phyloP scores from a whole-genome alignment of 805 yeast species.

The Cyberlindnera mycetangii region DNA sequence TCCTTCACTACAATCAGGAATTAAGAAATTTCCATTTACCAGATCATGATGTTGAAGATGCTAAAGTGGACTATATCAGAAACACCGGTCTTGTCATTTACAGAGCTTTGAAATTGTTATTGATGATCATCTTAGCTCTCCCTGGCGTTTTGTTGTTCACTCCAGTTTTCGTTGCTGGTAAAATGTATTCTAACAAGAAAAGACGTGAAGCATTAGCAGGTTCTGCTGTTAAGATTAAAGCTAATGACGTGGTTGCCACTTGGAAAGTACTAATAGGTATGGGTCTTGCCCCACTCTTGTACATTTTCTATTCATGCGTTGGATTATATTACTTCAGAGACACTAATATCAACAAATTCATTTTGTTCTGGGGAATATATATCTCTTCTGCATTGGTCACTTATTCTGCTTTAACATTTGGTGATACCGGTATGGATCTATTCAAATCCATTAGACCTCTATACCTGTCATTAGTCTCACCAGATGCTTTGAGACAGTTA shows the following conservation, averaged over 20 bases:
- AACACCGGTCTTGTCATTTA: slow-evolving; percentile 51
- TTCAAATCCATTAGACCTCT: slow-evolving; percentile 81
- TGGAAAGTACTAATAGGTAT: slow-evolving; percentile 92
- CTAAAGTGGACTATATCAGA: slow-evolving; percentile 47
- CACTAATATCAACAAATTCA: slow-evolving; percentile 31
- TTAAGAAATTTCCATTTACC: slow-evolving; percentile 60
- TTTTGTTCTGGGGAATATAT: slow-evolving; percentile 44
- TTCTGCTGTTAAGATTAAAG: slow-evolving; percentile 87
- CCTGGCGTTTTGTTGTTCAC: slow-evolving; percentile 89
- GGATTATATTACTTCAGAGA: slow-evolving; percentile 40
- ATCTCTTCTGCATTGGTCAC: slow-evolving; percentile 70
- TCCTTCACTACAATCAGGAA: slow-evolving; percentile 65
- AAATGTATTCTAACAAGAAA: slow-evolving; percentile 67
- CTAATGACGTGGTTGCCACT: slow-evolving; percentile 92
- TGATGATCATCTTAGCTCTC: slow-evolving; percentile 61
- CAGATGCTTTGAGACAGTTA: slow-evolving; percentile 54
- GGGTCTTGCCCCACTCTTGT: slow-evolving; percentile 85
- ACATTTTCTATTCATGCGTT: slow-evolving; percentile 71
- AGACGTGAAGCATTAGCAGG: slow-evolving; percentile 77
- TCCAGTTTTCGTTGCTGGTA: slow-evolving; percentile 83
- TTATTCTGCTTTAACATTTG: slow-evolving; percentile 86
- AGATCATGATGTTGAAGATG: slow-evolving; percentile 49
- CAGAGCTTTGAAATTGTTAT: slow-evolving; percentile 53
- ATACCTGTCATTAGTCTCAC: slow-evolving; percentile 59
- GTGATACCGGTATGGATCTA: slow-evolving; percentile 91